These are phyloP conservation scores for Carex pumila DNA, from an alignment of 176 grass and related monocot species.

Conservation along the genomic window DNA sequence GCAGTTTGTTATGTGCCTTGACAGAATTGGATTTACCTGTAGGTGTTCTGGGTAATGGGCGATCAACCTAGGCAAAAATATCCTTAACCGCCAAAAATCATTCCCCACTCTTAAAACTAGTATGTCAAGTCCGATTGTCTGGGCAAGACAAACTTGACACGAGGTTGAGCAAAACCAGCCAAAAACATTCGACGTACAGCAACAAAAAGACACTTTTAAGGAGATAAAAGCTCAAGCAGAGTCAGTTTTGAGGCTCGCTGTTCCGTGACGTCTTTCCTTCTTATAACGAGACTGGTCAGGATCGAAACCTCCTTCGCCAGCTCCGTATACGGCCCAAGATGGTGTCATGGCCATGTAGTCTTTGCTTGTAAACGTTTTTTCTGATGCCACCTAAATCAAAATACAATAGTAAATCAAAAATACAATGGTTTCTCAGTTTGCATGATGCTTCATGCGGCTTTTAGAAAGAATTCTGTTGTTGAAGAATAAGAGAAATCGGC, in stretches of 20 bases:
- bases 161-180: background rate
- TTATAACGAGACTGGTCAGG: slow-evolving; percentile 87
- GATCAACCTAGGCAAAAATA: background rate
- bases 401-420: slow-evolving; percentile 8
- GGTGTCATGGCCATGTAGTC: slow-evolving; percentile 78
- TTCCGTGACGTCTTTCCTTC: slow-evolving; percentile 89
- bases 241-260: slow-evolving; percentile 32
- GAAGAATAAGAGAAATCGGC: background rate
- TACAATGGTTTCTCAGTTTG: background rate
- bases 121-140: background rate
- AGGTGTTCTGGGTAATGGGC: background rate
- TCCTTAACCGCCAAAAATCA: background rate
- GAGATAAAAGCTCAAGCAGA: background rate
- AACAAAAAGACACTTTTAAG: background rate
- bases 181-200: background rate
- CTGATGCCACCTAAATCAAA: slow-evolving; percentile 58
- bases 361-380: slow-evolving; percentile 62
- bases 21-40: background rate
- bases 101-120: background rate
- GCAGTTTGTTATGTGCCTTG: background rate
- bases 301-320: slow-evolving; percentile 82
- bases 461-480: background rate
- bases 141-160: background rate
- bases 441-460: background rate
- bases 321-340: slow-evolving; percentile 85